Conservation (phyloP, 495 filamentous ascomycete genomes). For the Usnea hakonensis region DNA sequence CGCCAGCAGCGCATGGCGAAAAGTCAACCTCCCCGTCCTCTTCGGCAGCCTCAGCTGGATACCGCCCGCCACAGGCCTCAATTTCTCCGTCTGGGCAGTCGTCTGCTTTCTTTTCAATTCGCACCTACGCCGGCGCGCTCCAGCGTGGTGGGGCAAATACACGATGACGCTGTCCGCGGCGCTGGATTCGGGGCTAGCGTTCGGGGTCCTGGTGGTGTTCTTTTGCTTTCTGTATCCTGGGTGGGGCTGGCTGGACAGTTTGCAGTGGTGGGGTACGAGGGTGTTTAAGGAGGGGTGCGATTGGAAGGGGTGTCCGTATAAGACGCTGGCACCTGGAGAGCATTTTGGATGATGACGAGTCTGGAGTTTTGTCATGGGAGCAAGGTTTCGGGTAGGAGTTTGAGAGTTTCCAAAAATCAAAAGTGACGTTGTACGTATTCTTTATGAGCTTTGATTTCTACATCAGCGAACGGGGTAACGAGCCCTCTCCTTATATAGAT, state of each 20-base stretch:
- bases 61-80: conserved; percentile 76
- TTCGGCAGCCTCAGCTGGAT: conserved; percentile 74
- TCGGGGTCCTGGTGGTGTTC: conserved; percentile 72
- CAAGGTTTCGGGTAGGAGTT: neutral
- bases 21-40: conserved; percentile 63
- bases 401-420: no score
- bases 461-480: no score
- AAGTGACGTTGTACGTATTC: no score
- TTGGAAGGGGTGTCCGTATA: conserved; percentile 20
- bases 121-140: conserved; percentile 54
- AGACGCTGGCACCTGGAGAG: conserved; percentile 12
- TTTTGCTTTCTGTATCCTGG: conserved; percentile 67
- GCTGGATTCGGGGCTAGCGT: conserved; percentile 72
- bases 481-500: no score
- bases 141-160: conserved; percentile 80
- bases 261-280: conserved; percentile 72
- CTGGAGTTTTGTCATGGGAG: no score
- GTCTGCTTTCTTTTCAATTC: conserved; percentile 81
- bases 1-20: conserved; percentile 44
- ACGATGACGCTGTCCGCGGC: conserved; percentile 80
- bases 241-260: conserved; percentile 45
- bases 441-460: no score
- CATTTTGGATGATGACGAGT: conserved; percentile 16
- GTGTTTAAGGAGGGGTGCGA: conserved; percentile 44
- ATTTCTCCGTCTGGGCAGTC: conserved; percentile 73